phyloP scores from a whole-genome alignment of 805 yeast species.

The Zygosaccharomyces bailii region DNA sequence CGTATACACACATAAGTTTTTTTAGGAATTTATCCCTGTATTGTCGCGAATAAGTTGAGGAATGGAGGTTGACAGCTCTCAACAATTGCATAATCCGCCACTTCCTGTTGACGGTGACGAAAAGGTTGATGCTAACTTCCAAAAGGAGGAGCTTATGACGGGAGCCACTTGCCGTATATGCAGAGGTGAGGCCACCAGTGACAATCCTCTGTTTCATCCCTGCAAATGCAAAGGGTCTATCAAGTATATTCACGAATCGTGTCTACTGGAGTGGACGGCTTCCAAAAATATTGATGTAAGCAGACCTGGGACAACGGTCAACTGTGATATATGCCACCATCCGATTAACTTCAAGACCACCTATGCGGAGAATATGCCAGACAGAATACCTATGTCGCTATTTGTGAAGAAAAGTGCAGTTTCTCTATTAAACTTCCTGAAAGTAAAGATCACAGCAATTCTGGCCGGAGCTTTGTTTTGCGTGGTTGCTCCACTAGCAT shows the following conservation, averaged over 20 bases:
- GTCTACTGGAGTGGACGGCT: slow-evolving; percentile 82
- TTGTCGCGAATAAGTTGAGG: slow-evolving; percentile 1
- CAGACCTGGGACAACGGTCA: slow-evolving; percentile 45
- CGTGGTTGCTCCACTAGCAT: slow-evolving; percentile 55
- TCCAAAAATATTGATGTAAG: slow-evolving; percentile 34
- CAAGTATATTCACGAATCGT: slow-evolving; percentile 88
- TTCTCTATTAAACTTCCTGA: slow-evolving; percentile 18
- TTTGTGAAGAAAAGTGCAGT: slow-evolving; percentile 41
- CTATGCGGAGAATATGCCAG: slow-evolving; percentile 64
- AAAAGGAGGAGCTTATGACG: slow-evolving; percentile 5
- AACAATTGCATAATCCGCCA: slow-evolving; percentile 1
- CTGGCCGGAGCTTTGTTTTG: slow-evolving; percentile 40
- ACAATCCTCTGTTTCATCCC: slow-evolving; percentile 83
- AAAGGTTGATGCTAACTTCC: background rate
- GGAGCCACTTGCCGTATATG: slow-evolving; percentile 77
- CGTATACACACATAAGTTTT: background rate
- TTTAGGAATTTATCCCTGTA: background rate
- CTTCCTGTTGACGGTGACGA: background rate
- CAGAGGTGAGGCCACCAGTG: slow-evolving; percentile 79
- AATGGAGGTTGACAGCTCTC: slow-evolving; percentile 7
- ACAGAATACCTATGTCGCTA: slow-evolving; percentile 51
- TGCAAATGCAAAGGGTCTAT: slow-evolving; percentile 94
- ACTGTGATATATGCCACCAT: slow-evolving; percentile 86
- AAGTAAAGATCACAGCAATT: slow-evolving; percentile 20
- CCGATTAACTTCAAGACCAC: slow-evolving; percentile 65